Percentiles rank a stretch among this genome's conserved stretches.
phyloP scores from a whole-genome alignment of 352 stramenopile species.

The Phytophthora megakarya region DNA sequence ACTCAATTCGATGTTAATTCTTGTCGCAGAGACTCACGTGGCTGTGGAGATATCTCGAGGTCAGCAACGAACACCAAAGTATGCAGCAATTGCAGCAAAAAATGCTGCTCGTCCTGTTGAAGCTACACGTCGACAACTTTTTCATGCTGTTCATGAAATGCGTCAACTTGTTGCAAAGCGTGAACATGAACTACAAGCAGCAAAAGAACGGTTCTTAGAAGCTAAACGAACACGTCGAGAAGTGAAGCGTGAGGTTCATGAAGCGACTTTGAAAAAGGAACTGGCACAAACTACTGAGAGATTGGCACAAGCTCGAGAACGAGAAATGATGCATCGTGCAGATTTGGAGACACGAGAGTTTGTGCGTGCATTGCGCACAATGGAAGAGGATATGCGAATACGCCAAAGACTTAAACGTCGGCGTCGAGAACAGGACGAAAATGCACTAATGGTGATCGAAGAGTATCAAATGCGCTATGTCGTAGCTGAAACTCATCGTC shows the following conservation, averaged over 20 bases:
- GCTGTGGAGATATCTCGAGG: conserved; percentile 31
- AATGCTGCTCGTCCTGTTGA: conserved; percentile 40
- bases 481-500: conserved; percentile 45
- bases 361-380: conserved; percentile 40
- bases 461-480: conserved; percentile 62
- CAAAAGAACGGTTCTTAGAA: conserved; percentile 39
- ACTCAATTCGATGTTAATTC: conserved; percentile 54
- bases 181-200: conserved; percentile 33
- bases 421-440: conserved; percentile 52
- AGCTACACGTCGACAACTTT: conserved; percentile 50
- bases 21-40: conserved; percentile 65
- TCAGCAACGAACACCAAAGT: conserved; percentile 32
- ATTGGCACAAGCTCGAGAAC: conserved; percentile 38
- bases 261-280: conserved; percentile 20
- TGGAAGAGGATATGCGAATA: conserved; percentile 41
- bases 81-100: conserved; percentile 40
- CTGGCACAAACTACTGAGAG: conserved; percentile 40
- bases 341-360: conserved; percentile 60
- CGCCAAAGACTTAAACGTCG: conserved; percentile 34
- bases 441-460: conserved; percentile 57
- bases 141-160: conserved; percentile 54
- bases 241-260: conserved; percentile 21
- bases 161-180: conserved; percentile 35
- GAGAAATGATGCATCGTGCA: conserved; percentile 43
- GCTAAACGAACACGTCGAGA: conserved; percentile 25